phyloP scores from a whole-genome alignment of 495 filamentous ascomycete species.

The Penicillium dipodomyicola region DNA sequence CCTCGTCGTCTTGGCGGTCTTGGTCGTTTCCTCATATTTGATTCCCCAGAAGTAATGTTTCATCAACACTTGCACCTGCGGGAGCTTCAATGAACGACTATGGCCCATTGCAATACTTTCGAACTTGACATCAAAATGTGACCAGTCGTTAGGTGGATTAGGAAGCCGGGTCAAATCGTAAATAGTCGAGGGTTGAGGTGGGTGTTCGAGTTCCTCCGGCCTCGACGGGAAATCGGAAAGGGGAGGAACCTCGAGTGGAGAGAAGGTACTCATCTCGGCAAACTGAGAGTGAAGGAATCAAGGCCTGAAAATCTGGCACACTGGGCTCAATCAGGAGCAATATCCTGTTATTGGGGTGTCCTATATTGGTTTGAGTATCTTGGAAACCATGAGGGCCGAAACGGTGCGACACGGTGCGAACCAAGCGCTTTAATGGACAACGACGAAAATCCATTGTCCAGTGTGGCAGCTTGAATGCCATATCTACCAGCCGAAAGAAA shows the following conservation, averaged over 20 bases:
- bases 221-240: not conserved
- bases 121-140: slow-evolving; percentile 6
- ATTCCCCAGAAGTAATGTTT: slow-evolving; percentile 37
- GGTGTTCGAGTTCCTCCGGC: slow-evolving; percentile 5
- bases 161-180: slow-evolving; percentile 21
- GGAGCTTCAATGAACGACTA: not conserved
- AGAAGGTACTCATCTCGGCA: not conserved
- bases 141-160: slow-evolving; percentile 27
- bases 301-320: not conserved
- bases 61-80: slow-evolving; percentile 6
- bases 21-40: slow-evolving; percentile 1
- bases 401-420: not conserved
- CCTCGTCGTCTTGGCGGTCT: not conserved
- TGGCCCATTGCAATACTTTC: not conserved
- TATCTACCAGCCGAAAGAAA: not conserved
- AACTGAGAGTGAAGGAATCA: not conserved
- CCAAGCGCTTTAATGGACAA: slow-evolving; percentile 5
- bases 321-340: not conserved
- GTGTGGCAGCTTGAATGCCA: not conserved
- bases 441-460: not conserved
- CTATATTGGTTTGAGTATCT: not conserved
- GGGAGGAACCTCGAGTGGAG: not conserved
- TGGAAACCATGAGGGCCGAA: not conserved
- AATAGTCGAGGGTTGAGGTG: not conserved
- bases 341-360: not conserved